These are phyloP conservation scores for Beauveria caledonica DNA, from an alignment of 2,329 filamentous ascomycete genomes.

Conservation along the genomic window DNA sequence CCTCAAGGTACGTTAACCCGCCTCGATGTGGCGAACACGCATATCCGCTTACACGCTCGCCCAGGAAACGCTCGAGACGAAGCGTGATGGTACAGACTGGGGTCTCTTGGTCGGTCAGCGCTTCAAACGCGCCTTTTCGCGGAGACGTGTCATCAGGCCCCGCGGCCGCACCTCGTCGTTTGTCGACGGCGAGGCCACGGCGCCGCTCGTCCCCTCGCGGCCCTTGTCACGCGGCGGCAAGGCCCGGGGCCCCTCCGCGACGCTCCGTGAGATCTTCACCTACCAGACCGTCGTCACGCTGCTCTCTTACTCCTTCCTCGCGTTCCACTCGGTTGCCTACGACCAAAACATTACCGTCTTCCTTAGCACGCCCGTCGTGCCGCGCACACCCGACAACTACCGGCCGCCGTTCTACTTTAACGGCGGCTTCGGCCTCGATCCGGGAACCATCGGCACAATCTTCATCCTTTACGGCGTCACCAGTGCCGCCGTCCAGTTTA, in stretches of 20 bases:
- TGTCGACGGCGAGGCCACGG: slow-evolving; percentile 47
- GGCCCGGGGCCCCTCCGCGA: slow-evolving; percentile 18
- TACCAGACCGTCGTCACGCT: slow-evolving; percentile 69
- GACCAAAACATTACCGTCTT: slow-evolving; percentile 88
- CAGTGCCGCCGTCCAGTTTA: slow-evolving; percentile 77
- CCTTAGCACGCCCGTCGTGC: slow-evolving; percentile 61
- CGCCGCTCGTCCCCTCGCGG: slow-evolving; percentile 41
- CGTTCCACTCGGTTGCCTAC: slow-evolving; percentile 73
- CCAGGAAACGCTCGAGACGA: slow-evolving; percentile 73
- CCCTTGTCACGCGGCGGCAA: slow-evolving; percentile 16
- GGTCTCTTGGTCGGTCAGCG: slow-evolving; percentile 66
- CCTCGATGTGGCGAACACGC: neutral
- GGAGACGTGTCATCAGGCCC: neutral
- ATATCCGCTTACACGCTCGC: neutral
- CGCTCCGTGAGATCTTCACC: slow-evolving; percentile 60
- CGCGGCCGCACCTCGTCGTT: slow-evolving; percentile 28
- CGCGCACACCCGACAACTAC: slow-evolving; percentile 49
- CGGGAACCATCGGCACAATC: slow-evolving; percentile 71
- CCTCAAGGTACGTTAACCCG: slow-evolving; percentile 46
- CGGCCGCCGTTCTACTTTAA: slow-evolving; percentile 71
- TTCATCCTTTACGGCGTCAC: slow-evolving; percentile 76
- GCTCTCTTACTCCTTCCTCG: slow-evolving; percentile 68
- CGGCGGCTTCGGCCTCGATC: slow-evolving; percentile 68
- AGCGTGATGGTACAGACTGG: slow-evolving; percentile 61
- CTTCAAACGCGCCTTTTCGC: slow-evolving; percentile 38